Evolutionary conservation across 2,329 filamentous ascomycete genomes (phyloP).

Genomic region (Aspergillus proliferans): DNA sequence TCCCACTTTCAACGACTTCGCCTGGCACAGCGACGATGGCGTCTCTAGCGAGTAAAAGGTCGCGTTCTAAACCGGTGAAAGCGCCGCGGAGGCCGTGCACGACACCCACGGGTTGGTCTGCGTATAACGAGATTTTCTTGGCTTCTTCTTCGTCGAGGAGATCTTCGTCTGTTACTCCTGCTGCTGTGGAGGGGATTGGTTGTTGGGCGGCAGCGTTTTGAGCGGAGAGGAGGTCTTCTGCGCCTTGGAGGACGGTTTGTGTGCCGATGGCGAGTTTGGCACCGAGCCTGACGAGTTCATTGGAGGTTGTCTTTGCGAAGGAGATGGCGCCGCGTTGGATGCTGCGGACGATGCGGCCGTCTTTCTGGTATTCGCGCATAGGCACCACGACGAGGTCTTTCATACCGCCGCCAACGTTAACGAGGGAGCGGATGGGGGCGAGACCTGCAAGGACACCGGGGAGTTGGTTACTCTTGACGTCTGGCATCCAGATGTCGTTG

Average conservation of each 20-base stretch:
- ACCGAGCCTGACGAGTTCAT: slow-evolving; percentile 86
- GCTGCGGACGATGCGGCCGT: slow-evolving; percentile 84
- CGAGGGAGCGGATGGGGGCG: slow-evolving; percentile 80
- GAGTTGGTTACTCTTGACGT: slow-evolving; percentile 83
- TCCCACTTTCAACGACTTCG: slow-evolving; percentile 80
- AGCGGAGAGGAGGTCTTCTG: slow-evolving; percentile 65
- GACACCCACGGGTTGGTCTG: slow-evolving; percentile 86
- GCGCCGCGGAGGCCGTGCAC: slow-evolving; percentile 79
- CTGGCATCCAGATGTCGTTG: slow-evolving; percentile 94
- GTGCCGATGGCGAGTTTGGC: slow-evolving; percentile 93
- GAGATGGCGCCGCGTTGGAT: slow-evolving; percentile 83
- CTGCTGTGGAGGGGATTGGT: slow-evolving; percentile 4
- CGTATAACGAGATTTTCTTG: slow-evolving; percentile 83
- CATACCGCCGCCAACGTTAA: slow-evolving; percentile 84
- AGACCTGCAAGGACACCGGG: slow-evolving; percentile 82
- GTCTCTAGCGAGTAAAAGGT: slow-evolving; percentile 79
- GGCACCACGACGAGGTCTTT: slow-evolving; percentile 82
- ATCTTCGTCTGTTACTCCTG: slow-evolving; percentile 47
- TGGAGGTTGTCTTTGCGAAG: slow-evolving; percentile 90
- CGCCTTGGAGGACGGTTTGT: slow-evolving; percentile 83
- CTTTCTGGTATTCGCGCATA: slow-evolving; percentile 86
- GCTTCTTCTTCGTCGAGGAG: slow-evolving; percentile 61
- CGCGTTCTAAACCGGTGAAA: slow-evolving; percentile 73
- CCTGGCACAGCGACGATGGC: slow-evolving; percentile 92
- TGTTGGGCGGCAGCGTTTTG: slow-evolving; percentile 10